Evolutionary conservation across 768 basidiomycete genomes (phyloP), one percentile per base, ranked within the genome.

Genomic region (Boletus subcaerulescens): DNA sequence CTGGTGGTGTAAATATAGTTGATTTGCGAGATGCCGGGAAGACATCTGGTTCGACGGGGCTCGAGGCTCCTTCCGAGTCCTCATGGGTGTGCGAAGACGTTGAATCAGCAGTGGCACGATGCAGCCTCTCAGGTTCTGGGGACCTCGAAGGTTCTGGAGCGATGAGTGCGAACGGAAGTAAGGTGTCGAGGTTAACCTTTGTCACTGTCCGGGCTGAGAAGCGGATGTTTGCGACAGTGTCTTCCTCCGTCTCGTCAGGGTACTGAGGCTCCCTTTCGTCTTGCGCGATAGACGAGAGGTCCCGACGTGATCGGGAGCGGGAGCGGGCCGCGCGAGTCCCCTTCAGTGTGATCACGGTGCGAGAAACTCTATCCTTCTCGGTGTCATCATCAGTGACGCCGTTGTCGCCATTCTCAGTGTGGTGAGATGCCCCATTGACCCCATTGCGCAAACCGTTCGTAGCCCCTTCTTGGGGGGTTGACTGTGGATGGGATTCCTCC

Each of bases 101-200:
- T 14, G 69, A 71, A 50, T 65, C 66, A 32, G 57, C 45, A 36
- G 56, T 54, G 11, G 61, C 46, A n/a, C 54, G 53, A 10, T 56
- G 58, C 31, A 40, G 31, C 56, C 47, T 53, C 36, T 35, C 64
- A 15, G 53, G 38, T 71, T 93, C 87, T 3, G 91, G 91, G 46
- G 71, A 69, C 56, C 47, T 53, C 36, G 31, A 61, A n/a, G 53
- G 38, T 71, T 93, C 87, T 3, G 91, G 91, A 20, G 86, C 78
- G 65, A 93, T 87, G 45, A 93, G 72, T 9, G 89, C 89, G 65
- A 93, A 93, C 6, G 91, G 91, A 58, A 93, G 77, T 20, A 86
- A 69, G 13, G 74, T 70, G 26, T 70, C 74, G 46, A 91, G 72
- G 63, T 85, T 82, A 11, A 74, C 74, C 64, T 82, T 85, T 15